phyloP scores from a whole-genome alignment of 441 rosid species.

The Syzygium malaccense region DNA sequence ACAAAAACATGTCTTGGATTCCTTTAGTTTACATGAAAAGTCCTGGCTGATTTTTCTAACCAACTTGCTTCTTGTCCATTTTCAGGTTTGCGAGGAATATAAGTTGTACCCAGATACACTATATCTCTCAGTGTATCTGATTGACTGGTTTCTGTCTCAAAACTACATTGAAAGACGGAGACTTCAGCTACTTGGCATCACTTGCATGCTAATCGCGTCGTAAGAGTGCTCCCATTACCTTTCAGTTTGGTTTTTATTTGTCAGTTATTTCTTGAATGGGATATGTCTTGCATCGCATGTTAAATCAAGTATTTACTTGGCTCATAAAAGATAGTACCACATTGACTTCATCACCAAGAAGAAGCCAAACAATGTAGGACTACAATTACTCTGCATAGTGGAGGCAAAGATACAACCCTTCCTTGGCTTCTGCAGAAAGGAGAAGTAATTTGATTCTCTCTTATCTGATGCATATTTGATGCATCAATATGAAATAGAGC shows the following conservation, averaged over 20 bases:
- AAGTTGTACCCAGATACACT: constrained; percentile 58
- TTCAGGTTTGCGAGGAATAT: constrained; percentile 71
- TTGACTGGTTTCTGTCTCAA: constrained; percentile 58
- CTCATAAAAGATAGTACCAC: neutral
- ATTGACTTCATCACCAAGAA: neutral
- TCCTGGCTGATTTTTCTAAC: neutral
- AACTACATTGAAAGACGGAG: constrained; percentile 43
- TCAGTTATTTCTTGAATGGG: neutral
- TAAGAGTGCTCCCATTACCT: constrained; percentile 14
- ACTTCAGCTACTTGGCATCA: constrained; percentile 68
- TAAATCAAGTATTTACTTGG: neutral
- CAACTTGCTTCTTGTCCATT: neutral
- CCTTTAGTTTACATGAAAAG: neutral
- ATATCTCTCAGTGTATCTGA: constrained; percentile 53
- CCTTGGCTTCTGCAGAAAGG: neutral
- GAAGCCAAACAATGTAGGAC: neutral
- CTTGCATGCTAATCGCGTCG: constrained; percentile 76
- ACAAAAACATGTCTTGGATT: neutral
- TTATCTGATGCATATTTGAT: neutral
- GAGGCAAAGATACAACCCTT: neutral
- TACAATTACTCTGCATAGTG: neutral
- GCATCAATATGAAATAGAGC: neutral
- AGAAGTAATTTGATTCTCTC: neutral
- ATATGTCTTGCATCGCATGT: neutral
- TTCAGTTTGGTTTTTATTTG: neutral